A percentile compares a stretch with the other conserved stretches of the same genome.
phyloP scores from a whole-genome alignment of 805 yeast genomes.

The Saccharomycopsis guyanensis region DNA sequence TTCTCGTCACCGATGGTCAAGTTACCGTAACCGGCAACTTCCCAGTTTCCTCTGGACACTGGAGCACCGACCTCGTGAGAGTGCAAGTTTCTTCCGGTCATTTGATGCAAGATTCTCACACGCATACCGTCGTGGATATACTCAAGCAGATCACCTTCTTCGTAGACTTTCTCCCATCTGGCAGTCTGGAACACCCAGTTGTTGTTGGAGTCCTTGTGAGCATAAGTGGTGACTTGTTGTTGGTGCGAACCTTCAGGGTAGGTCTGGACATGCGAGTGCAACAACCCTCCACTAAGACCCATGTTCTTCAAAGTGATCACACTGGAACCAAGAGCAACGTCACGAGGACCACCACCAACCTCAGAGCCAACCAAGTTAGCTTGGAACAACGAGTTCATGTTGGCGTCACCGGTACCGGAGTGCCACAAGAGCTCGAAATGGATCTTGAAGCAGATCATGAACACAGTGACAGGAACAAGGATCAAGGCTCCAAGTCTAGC shows the following conservation, averaged over 20 bases:
- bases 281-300: conserved; percentile 64
- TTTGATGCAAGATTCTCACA: conserved; percentile 55
- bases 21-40: conserved; percentile 71
- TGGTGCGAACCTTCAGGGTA: conserved; percentile 76
- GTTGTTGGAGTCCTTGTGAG: conserved; percentile 67
- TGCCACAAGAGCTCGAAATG: conserved; percentile 68
- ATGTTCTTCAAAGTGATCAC: conserved; percentile 44
- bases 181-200: conserved; percentile 55
- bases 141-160: conserved; percentile 23
- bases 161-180: conserved; percentile 30
- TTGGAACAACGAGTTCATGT: conserved; percentile 75
- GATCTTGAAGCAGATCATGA: conserved; percentile 58
- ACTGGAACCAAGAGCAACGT: conserved; percentile 51
- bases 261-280: conserved; percentile 66
- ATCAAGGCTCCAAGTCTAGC: conserved; percentile 61
- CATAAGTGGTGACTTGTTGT: conserved; percentile 74
- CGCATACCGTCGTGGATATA: conserved; percentile 49
- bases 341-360: conserved; percentile 63
- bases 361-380: conserved; percentile 64
- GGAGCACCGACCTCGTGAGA: conserved; percentile 64
- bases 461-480: conserved; percentile 53
- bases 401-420: conserved; percentile 76
- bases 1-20: conserved; percentile 56
- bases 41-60: conserved; percentile 44
- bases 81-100: conserved; percentile 61